Evolutionary conservation across 1,284 basidiomycete genomes (phyloP).

Genomic region (Neonothopanus nambi): DNA sequence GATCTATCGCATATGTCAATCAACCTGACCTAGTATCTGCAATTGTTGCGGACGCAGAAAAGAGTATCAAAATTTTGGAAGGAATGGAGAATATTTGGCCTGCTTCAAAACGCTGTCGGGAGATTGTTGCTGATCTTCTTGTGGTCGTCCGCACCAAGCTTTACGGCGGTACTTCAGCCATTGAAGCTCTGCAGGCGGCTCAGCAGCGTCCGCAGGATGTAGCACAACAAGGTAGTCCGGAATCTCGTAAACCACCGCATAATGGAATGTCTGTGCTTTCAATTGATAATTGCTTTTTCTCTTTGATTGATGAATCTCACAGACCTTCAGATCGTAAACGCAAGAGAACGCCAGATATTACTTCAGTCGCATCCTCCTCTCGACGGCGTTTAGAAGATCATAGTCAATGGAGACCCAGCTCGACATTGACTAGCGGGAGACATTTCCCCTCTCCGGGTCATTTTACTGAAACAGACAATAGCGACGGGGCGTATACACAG

Average conservation of each 20-base stretch:
- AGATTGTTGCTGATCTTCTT: conserved; percentile 22
- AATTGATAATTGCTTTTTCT: neutral
- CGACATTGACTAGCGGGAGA: neutral
- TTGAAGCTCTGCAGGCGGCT: conserved; percentile 12
- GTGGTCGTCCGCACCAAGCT: conserved; percentile 19
- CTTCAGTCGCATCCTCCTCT: conserved; percentile 6
- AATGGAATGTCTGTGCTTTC: neutral
- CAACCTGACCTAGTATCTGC: conserved; percentile 18
- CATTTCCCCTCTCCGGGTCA: neutral
- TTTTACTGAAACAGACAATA: neutral
- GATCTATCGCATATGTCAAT: conserved; percentile 19
- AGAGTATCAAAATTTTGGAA: conserved; percentile 18
- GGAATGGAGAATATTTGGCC: conserved; percentile 20
- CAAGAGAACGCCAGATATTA: neutral
- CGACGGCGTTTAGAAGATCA: conserved; percentile 11
- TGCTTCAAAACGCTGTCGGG: conserved; percentile 19
- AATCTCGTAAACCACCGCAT: neutral
- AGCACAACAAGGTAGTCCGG: neutral
- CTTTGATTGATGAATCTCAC: neutral
- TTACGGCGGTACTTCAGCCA: conserved; percentile 7
- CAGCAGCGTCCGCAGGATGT: neutral
- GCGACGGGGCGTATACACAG: neutral
- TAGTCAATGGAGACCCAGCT: neutral
- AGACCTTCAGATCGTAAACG: conserved; percentile 4
- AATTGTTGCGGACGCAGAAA: conserved; percentile 21